Base-by-base conservation (phyloP, 768 basidiomycete genomes). In the Rhodotorula graminis region DNA sequence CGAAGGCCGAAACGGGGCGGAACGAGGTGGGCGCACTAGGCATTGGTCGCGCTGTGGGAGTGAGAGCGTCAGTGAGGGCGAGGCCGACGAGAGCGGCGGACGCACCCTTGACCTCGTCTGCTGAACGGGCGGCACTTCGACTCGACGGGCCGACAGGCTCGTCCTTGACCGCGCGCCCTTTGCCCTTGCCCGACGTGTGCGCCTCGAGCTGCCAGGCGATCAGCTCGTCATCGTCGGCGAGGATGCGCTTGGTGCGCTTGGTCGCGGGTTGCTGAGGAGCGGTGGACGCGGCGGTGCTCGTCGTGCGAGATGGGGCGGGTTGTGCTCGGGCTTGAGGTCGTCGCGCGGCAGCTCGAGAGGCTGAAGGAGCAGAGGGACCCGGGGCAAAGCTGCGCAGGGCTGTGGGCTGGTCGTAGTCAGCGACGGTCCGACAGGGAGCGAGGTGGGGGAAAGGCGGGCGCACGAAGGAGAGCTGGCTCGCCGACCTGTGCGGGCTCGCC, bases 171-270 rank as follows among this genome's bases (percentile, higher is more conserved):
- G n/a, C n/a, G 15, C 46, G 46, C 46, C 46, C 46, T 19, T 46
- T 46, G 14, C 46, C 37, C 40, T 59, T 50, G 27, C 10, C 29
- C 23, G 14, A 3, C 37, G 14, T 19, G 5, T 8, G 0, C 25
- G 5, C 3, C 19, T 47, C 33, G 8, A 40, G 37, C 33, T 44
- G 31, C 56, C 64, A 65, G 7, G 29, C 42, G 0, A 31, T 11
- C 15, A 67, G 8, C 15, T 67, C 65, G 3, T 67, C 58, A 14
- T 33, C 9, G 1, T 47, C 29, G 0, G 65, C 65, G 4, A 67
- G 65, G 4, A 67, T 14, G 33, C 71, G 50, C 67, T 61, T 59
- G 58, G 63, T 11, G 16, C 42, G 21, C 67, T 72, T 46, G 0
- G 4, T 44, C 3, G 47, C 40, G 18, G 49, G 58, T 5, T 33